phyloP scores from a whole-genome alignment of 2,329 filamentous ascomycete species.

The Neonectria coccinea region DNA sequence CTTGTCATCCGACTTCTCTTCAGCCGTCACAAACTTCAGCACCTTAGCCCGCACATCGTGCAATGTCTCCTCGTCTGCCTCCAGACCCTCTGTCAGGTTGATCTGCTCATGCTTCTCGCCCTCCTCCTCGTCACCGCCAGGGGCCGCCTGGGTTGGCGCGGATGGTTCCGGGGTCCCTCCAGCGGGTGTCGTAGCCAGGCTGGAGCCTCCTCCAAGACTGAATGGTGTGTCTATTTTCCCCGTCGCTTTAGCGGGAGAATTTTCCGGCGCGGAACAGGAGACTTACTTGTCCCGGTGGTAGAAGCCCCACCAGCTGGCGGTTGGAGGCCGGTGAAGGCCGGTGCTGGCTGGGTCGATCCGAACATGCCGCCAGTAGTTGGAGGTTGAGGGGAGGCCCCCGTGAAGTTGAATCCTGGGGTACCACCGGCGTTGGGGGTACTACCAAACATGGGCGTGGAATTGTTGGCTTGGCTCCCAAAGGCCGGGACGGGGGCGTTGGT shows the following conservation, averaged over 20 bases:
- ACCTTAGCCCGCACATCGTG: slow-evolving; percentile 79
- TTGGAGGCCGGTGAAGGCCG: slow-evolving; percentile 55
- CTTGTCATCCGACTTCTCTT: slow-evolving; percentile 60
- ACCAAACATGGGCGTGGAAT: slow-evolving; percentile 48
- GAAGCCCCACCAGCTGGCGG: slow-evolving; percentile 57
- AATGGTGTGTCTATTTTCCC: slow-evolving; percentile 65
- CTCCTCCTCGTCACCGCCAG: slow-evolving; percentile 61
- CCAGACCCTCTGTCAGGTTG: slow-evolving; percentile 74
- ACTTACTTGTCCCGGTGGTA: slow-evolving; percentile 62
- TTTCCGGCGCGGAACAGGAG: slow-evolving; percentile 55
- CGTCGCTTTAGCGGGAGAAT: slow-evolving; percentile 61
- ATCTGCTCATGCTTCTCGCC: slow-evolving; percentile 75
- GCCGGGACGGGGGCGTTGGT: slow-evolving; percentile 40
- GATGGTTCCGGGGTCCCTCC: slow-evolving; percentile 70
- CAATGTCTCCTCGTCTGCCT: slow-evolving; percentile 78
- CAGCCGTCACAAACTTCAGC: slow-evolving; percentile 67
- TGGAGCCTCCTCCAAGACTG: slow-evolving; percentile 69
- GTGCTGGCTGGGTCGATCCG: slow-evolving; percentile 51
- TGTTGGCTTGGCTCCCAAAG: slow-evolving; percentile 45
- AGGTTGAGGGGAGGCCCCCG: slow-evolving; percentile 47
- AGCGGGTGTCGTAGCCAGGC: slow-evolving; percentile 70
- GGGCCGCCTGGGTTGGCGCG: slow-evolving; percentile 57
- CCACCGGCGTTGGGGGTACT: slow-evolving; percentile 45
- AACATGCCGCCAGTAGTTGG: slow-evolving; percentile 47
- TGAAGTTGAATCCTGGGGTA: slow-evolving; percentile 55